Evolutionary conservation across 1,284 basidiomycete species (phyloP), one percentile per base, ranked within the genome.

Genomic region (Sporisorium graminicola): DNA sequence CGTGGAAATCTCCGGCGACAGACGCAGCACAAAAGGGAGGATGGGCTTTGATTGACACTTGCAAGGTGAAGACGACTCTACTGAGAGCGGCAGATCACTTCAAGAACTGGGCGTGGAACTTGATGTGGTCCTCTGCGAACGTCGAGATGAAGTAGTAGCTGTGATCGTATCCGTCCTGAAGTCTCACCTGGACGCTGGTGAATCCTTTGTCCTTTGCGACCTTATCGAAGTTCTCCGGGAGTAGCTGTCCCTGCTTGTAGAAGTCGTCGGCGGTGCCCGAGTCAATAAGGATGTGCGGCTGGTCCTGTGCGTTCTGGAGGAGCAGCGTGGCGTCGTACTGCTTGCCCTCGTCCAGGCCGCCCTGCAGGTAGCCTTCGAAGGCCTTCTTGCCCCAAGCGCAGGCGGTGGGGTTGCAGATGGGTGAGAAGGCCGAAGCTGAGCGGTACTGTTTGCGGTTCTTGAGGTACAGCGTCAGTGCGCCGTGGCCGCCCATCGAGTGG

Each of bases 321-420:
- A 99, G 89, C 82, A 92, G 90, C 8, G 93, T 93, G 13, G 96
- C 93, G 86, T 99, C 96, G 85, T 97, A 93, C 44, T 86, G 86
- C 82, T 90, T 89, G 1, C 91, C 94, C 84, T 95, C 94, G 61
- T 91, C 89, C 20, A 92, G 73, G 3, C 93, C 94, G 20, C 87
- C 24, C 13, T 58, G 37, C 55, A 99, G 90, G 87, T 98, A 98
- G n/a, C 94, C 93, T 22, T 76, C 83, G 87, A 99, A 98, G 0
- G 95, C 95, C 85, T 96, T 97, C 80, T 92, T 88, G 33, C 97
- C 96, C 95, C 96, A 98, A 0, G 92, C 91, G 58, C 91, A 93
- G 54, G 91, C 89, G 14, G 91, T 91, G 0, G 97, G 95, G 87
- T 99, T 97, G 80, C 91, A 88, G 71, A 98, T 93, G 1, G 96